Conservation (phyloP, 1,284 basidiomycete genomes). For the Austropuccinia psidii region DNA sequence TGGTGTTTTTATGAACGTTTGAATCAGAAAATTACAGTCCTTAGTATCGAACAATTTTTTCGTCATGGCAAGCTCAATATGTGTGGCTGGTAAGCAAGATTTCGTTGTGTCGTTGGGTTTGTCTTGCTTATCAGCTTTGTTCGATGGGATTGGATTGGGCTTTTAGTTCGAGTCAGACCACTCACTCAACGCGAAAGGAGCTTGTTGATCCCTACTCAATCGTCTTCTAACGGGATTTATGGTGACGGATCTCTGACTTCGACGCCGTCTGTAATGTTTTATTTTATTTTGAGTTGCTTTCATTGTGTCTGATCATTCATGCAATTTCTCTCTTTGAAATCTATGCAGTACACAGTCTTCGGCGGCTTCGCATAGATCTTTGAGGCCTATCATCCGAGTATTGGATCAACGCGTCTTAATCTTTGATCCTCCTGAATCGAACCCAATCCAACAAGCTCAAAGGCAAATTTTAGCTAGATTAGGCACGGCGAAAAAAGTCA, state of each 20-base stretch:
- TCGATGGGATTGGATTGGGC: too few species aligned
- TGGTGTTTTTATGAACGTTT: too few species aligned
- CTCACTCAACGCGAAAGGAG: slow-evolving; percentile 73
- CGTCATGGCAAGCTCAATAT: too few species aligned
- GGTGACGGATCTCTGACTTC: slow-evolving; percentile 73
- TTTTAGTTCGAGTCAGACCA: slow-evolving; percentile 76
- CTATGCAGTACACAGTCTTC: not conserved
- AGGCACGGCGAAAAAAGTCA: slow-evolving; percentile 41
- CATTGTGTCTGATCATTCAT: not conserved
- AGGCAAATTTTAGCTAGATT: slow-evolving; percentile 31
- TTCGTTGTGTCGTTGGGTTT: too few species aligned
- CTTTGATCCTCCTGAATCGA: slow-evolving; percentile 88
- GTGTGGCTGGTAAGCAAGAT: too few species aligned
- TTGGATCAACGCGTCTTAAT: slow-evolving; percentile 58
- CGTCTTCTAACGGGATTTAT: slow-evolving; percentile 61
- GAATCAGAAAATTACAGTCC: too few species aligned
- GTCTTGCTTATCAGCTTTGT: too few species aligned
- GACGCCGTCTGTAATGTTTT: slow-evolving; percentile 54
- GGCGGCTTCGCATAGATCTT: slow-evolving; percentile 13
- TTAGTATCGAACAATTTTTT: too few species aligned
- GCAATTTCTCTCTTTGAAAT: not conserved
- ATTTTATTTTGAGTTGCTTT: not conserved
- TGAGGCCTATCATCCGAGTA: slow-evolving; percentile 45
- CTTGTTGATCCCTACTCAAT: slow-evolving; percentile 56
- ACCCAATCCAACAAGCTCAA: slow-evolving; percentile 50